Base-by-base conservation (phyloP, 2,329 filamentous ascomycete genomes). In the Coniochaeta pulveracea region DNA sequence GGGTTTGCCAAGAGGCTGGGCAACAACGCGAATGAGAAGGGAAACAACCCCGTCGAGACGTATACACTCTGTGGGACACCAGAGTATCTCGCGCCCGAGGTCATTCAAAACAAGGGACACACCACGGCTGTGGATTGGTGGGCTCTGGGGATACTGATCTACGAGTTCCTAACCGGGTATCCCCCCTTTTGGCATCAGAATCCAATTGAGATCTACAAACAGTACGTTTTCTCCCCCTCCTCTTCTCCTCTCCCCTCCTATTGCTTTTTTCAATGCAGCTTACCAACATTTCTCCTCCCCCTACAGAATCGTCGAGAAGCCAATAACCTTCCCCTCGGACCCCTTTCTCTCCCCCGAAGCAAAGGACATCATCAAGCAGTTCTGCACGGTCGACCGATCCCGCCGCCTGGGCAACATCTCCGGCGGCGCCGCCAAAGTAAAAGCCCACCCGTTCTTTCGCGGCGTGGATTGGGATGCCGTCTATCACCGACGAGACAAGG, bases 121-220 rank as follows among this genome's bases (percentile, higher is more conserved):
- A 78, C 72, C 3, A 76, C 72, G 3, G 81, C 83, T 10, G 83
- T 89, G 22, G 83, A 89, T 61, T 89, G 83, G 83, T 89, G 84
- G 84, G 83, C 84, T 1, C 65, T 91, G 44, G 84, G 84, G 17
- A 86, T 89, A 43, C 57, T 91, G 36, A 77, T 89, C 38, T 89
- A 85, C 54, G 84, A 91, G 51, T 89, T 89, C 50, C 60, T 89
- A 31, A 85, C 84, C 8, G 84, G 84, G 18, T 86, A 88, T 49
- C 84, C 84, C 10, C 84, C 84, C 1, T 91, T 89, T 51, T 91
- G 83, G 81, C 79, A 88, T 49, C 77, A 84, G 43, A 89, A 86
- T 43, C 83, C 83, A 2, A 83, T 89, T 43, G 84, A 88, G 52
- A 89, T 89, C 37, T 89, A 89, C 58, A 84, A 85, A 53, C 76